Evolutionary conservation across 306 rosid species (phyloP), one percentile per base, ranked within the genome.

Genomic region (Dalbergia cultrata): DNA sequence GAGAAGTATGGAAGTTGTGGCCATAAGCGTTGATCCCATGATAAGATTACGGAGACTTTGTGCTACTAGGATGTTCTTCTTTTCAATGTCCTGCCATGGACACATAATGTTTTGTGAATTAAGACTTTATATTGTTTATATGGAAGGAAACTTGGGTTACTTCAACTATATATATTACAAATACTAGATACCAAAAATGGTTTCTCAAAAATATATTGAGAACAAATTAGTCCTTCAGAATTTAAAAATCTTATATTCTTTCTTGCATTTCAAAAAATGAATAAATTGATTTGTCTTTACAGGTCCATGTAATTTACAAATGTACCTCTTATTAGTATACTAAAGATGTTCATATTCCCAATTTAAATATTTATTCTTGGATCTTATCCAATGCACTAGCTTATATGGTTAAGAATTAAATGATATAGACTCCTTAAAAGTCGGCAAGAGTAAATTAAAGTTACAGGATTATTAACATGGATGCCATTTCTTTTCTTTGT

Each of bases 21-120:
- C 98, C 97, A 95, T 95, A 1, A 95, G 87, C 26, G 97, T 92
- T 66, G 94, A 92, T 44, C 97, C 97, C 98, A 95, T 92, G 9
- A 95, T 86, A 8, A 90, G 76, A 59, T 95, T 95, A 13, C 98
- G 84, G 3, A 95, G 90, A 3, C 95, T 76, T 88, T 95, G 98
- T 4, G 90, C 95, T 5, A 92, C 97, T 52, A 95, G 35, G 16
- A 95, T 95, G 83, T 91, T 92, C 82, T 92, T 95, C 92, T 95
- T 95, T 16, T 95, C 97, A 56, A 91, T 95, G 63, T 95, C 98
- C 98, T 95, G 87, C 13, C 61, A 73, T 73, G 31, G n/a, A 37
- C 13, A 67, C 5, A 9, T 37, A 9, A 35, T 18, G 12, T 66
- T 65, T 52, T 14, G 13, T 12, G 14, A 7, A 63, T 65, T 26